Conservation (phyloP, 1,139 yeast species). For the Candida sp. region DNA sequence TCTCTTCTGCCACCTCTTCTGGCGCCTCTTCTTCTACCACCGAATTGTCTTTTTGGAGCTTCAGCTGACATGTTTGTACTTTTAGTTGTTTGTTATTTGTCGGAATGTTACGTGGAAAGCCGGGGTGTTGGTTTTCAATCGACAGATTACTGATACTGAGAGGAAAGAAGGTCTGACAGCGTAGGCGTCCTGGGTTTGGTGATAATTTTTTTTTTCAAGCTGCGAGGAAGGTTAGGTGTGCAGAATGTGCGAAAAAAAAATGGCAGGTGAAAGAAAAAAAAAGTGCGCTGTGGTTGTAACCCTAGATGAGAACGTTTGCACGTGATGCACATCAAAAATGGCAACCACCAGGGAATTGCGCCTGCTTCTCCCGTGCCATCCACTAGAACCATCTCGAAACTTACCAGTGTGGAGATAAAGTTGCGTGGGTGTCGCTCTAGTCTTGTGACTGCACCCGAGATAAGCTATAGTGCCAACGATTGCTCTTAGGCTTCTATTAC, state of each 20-base stretch:
- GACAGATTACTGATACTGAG: slow-evolving; percentile 39
- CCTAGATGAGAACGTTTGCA: not conserved
- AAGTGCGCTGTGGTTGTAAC: not conserved
- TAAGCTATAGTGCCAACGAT: too few relatives aligned
- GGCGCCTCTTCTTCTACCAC: slow-evolving; percentile 67
- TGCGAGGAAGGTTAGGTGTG: not conserved
- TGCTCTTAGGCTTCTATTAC: too few relatives aligned
- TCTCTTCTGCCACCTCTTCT: slow-evolving; percentile 63
- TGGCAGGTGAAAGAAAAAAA: not conserved
- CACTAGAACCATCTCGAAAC: not conserved
- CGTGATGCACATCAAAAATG: not conserved
- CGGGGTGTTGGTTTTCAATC: slow-evolving; percentile 93
- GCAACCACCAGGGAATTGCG: too few relatives aligned
- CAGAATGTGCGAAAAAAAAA: not conserved
- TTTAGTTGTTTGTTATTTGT: slow-evolving; percentile 34
- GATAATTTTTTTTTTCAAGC: not conserved
- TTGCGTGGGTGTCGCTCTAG: too few relatives aligned
- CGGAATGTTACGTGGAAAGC: slow-evolving; percentile 94
- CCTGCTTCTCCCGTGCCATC: not conserved
- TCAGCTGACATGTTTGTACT: slow-evolving; percentile 62
- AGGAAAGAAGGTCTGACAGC: not conserved
- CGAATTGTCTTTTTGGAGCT: slow-evolving; percentile 61
- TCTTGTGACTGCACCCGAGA: too few relatives aligned
- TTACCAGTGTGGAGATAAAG: not conserved
- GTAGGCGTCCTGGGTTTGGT: not conserved